Conservation (phyloP, 2,329 filamentous ascomycete genomes). For the Pseudocercospora cruenta region DNA sequence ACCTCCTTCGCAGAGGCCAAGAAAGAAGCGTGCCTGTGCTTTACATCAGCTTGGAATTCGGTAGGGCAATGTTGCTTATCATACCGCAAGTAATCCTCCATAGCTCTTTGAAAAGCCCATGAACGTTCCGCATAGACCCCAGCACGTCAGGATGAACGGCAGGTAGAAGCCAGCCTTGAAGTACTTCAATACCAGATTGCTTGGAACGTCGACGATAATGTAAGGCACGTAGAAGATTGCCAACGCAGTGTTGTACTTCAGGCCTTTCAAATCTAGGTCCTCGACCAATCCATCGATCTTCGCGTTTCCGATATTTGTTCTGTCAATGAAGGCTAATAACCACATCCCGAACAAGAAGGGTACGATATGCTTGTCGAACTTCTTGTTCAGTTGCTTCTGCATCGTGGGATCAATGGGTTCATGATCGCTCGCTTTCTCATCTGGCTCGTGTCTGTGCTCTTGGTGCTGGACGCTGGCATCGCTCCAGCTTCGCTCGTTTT, state of each 20-base stretch:
- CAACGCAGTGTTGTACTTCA: conserved; percentile 32
- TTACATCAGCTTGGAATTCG: background rate
- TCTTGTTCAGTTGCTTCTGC: conserved; percentile 40
- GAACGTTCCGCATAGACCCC: conserved; percentile 44
- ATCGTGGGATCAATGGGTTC: background rate
- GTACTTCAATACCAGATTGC: conserved; percentile 47
- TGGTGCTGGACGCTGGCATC: background rate
- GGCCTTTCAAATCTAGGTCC: conserved; percentile 41
- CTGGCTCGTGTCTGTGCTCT: background rate
- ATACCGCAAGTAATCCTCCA: conserved; percentile 43
- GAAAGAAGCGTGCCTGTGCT: conserved; percentile 29
- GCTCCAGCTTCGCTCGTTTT: background rate
- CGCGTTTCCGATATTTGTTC: conserved; percentile 45
- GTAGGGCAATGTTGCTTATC: conserved; percentile 25
- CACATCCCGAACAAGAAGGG: conserved; percentile 51
- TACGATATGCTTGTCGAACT: conserved; percentile 48
- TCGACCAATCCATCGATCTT: conserved; percentile 44
- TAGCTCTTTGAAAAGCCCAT: conserved; percentile 49
- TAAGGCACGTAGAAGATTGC: conserved; percentile 51
- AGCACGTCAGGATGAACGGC: conserved; percentile 42
- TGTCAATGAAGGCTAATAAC: conserved; percentile 52
- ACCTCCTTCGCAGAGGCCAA: conserved; percentile 47
- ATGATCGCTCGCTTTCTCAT: background rate
- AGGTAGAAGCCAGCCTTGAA: conserved; percentile 47
- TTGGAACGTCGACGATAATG: conserved; percentile 46